Percentiles rank a stretch among this genome's conserved stretches.
These are phyloP conservation scores for Chaetomium strumarium DNA, from an alignment of 2,329 filamentous ascomycete species.

Conservation along the genomic window DNA sequence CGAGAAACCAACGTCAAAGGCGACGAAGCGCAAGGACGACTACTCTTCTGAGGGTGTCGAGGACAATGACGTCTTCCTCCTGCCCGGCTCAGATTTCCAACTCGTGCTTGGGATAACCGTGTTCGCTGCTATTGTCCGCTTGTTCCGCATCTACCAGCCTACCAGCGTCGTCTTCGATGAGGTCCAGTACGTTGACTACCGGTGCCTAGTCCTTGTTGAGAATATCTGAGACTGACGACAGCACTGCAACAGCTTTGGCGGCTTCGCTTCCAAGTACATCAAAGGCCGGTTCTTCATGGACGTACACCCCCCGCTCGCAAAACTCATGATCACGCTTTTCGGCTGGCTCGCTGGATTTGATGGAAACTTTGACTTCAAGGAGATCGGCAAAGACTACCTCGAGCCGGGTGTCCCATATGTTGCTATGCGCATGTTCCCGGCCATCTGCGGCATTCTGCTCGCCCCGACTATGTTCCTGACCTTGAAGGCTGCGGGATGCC, in stretches of 20 bases:
- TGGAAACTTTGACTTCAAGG: constrained; percentile 96
- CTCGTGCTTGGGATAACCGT: constrained; percentile 66
- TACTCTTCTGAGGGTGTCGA: constrained; percentile 74
- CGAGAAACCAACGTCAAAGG: constrained; percentile 25
- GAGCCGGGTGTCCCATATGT: constrained; percentile 95
- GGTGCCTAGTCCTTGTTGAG: neutral
- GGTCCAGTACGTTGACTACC: constrained; percentile 72
- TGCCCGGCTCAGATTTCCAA: constrained; percentile 79
- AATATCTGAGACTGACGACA: constrained; percentile 17
- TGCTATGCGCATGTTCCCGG: constrained; percentile 91
- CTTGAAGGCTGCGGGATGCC: constrained; percentile 83
- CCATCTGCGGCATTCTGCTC: constrained; percentile 79
- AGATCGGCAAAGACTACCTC: constrained; percentile 97
- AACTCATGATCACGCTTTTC: constrained; percentile 90
- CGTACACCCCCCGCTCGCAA: constrained; percentile 95
- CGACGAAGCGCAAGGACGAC: constrained; percentile 38
- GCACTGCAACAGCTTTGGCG: constrained; percentile 67
- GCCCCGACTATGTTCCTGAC: constrained; percentile 94
- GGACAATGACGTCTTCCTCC: constrained; percentile 87
- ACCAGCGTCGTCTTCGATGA: constrained; percentile 97
- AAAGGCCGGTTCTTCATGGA: constrained; percentile 99
- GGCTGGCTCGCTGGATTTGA: constrained; percentile 94
- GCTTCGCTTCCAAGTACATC: constrained; percentile 98
- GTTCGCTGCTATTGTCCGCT: constrained; percentile 69
- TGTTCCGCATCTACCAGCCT: constrained; percentile 95